These are phyloP conservation scores for Mycogone perniciosa DNA, from an alignment of 2,329 filamentous ascomycete genomes.

Conservation along the genomic window DNA sequence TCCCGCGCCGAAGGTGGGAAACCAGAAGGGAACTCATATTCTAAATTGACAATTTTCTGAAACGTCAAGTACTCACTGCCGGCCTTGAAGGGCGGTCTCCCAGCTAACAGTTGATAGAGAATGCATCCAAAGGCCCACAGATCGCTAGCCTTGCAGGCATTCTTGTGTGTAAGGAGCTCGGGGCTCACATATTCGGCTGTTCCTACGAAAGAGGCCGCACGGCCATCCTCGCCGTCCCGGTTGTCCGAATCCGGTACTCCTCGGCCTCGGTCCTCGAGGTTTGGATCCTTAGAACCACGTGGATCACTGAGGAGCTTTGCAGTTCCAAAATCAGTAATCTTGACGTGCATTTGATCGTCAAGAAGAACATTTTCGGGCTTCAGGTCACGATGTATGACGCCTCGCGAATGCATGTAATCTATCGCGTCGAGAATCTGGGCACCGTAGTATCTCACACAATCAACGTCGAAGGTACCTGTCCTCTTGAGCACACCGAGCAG, in stretches of 20 bases:
- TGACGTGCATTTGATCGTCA: slow-evolving; percentile 94
- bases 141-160: slow-evolving; percentile 94
- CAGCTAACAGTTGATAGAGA: slow-evolving; percentile 90
- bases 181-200: slow-evolving; percentile 98
- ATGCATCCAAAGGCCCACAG: slow-evolving; percentile 99
- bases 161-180: slow-evolving; percentile 93
- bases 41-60: slow-evolving; percentile 91
- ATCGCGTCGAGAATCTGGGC: slow-evolving; percentile 95
- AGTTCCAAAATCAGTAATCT: slow-evolving; percentile 97
- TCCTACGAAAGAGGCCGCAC: slow-evolving; percentile 91
- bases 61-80: slow-evolving; percentile 95
- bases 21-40: slow-evolving; percentile 86
- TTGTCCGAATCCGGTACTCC: slow-evolving; percentile 31
- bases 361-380: slow-evolving; percentile 96
- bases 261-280: slow-evolving; percentile 32
- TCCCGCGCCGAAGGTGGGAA: slow-evolving; percentile 85
- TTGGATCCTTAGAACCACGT: slow-evolving; percentile 36
- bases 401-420: slow-evolving; percentile 94
- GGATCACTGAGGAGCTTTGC: slow-evolving; percentile 70
- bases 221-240: slow-evolving; percentile 47
- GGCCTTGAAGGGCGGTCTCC: slow-evolving; percentile 94
- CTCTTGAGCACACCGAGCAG: slow-evolving; percentile 89
- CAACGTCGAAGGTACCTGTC: slow-evolving; percentile 87
- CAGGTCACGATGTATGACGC: slow-evolving; percentile 91
- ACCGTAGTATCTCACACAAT: slow-evolving; percentile 89